Conservation (phyloP, 371 early-diverging fungal species). For the Mucor sp. region DNA sequence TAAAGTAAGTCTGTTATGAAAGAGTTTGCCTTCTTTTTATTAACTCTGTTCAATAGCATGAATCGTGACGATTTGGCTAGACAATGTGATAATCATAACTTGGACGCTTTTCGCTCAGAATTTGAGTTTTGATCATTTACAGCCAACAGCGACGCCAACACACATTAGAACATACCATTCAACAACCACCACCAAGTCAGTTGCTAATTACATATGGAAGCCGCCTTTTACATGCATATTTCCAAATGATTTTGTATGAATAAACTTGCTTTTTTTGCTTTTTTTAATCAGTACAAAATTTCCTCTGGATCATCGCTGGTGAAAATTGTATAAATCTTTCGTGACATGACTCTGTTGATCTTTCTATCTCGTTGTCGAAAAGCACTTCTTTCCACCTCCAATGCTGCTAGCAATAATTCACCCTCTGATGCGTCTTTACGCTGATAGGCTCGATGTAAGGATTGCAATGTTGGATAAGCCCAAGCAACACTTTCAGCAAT, state of each 20-base stretch:
- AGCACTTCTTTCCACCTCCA: constrained; percentile 44
- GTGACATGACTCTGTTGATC: constrained; percentile 55
- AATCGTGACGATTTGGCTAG: constrained; percentile 71
- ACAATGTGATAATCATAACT: constrained; percentile 65
- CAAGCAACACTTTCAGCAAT: constrained; percentile 59
- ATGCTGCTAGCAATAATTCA: constrained; percentile 50
- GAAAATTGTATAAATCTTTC: constrained; percentile 57
- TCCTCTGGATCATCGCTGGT: constrained; percentile 50
- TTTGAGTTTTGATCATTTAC: constrained; percentile 69
- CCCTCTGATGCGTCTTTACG: constrained; percentile 10
- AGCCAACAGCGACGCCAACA: not conserved
- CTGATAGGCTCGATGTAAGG: constrained; percentile 57
- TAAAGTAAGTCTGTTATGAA: constrained; percentile 37
- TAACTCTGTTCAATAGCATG: constrained; percentile 33
- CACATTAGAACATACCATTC: not conserved
- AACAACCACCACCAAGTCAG: not conserved
- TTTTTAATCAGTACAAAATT: constrained; percentile 25
- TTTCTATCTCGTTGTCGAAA: constrained; percentile 32
- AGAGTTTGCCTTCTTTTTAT: not conserved
- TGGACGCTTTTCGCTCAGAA: constrained; percentile 71
- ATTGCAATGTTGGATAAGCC: constrained; percentile 57
- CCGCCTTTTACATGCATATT: constrained; percentile 21
- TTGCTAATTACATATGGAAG: constrained; percentile 14
- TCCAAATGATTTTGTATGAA: constrained; percentile 26
- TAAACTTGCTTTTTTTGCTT: not conserved